These are phyloP conservation scores for Nakazawaea pomicola DNA, from an alignment of 805 yeast genomes.

Conservation along the genomic window DNA sequence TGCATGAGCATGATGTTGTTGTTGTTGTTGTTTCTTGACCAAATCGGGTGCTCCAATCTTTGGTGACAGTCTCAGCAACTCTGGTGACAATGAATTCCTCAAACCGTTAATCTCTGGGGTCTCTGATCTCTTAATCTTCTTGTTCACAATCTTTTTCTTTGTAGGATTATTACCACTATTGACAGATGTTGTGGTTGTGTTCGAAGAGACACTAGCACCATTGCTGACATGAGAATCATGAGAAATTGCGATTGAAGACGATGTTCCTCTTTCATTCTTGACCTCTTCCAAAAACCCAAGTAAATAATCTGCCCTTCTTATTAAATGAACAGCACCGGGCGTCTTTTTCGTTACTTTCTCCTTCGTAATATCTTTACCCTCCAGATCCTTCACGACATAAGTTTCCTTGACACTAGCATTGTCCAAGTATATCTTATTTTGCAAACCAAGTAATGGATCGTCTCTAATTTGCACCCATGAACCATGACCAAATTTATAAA, in stretches of 20 bases:
- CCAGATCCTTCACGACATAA: constrained; percentile 29
- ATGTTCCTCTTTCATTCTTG: constrained; percentile 13
- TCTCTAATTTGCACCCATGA: constrained; percentile 93
- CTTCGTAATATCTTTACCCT: constrained; percentile 20
- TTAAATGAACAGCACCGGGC: constrained; percentile 90
- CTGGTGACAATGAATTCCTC: constrained; percentile 16
- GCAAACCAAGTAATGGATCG: constrained; percentile 85
- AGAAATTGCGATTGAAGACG: background rate
- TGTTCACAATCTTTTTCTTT: constrained; percentile 13
- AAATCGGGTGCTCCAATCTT: no score
- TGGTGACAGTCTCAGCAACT: constrained; percentile 13
- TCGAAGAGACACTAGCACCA: no score
- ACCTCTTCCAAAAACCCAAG: constrained; percentile 59
- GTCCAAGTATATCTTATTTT: constrained; percentile 76
- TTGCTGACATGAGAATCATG: no score
- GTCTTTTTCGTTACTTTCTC: constrained; percentile 50
- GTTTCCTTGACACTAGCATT: constrained; percentile 21
- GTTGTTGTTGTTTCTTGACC: background rate
- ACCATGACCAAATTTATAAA: constrained; percentile 90
- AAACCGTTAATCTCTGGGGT: constrained; percentile 3
- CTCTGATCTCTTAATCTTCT: constrained; percentile 7
- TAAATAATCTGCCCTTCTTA: constrained; percentile 87
- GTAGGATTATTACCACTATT: no score
- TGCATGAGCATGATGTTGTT: background rate
- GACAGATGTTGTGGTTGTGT: constrained; percentile 13